phyloP scores from a whole-genome alignment of 1,139 yeast species.

The Yamadazyma blattariae region DNA sequence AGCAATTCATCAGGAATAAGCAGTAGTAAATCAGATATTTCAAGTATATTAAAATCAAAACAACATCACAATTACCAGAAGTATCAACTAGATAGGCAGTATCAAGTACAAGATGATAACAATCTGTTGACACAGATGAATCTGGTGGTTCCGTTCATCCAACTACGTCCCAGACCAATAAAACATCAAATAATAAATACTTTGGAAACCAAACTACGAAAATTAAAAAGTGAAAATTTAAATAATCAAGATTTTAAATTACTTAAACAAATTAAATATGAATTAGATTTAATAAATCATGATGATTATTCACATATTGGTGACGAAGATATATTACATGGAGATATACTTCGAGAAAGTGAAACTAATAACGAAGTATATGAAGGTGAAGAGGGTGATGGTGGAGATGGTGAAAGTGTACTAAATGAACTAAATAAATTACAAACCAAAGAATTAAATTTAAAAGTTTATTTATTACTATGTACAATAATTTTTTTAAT shows the following conservation, averaged over 20 bases:
- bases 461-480: background rate
- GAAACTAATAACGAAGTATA: background rate
- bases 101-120: no score
- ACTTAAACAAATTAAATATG: background rate
- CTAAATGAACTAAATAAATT: background rate
- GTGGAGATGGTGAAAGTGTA: background rate
- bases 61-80: no score
- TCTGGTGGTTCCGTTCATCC: no score
- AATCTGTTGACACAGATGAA: no score
- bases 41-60: no score
- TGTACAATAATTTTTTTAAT: slow-evolving; percentile 11
- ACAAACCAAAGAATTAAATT: background rate
- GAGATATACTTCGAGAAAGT: no score
- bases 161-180: slow-evolving; percentile 1
- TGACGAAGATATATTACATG: background rate
- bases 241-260: background rate
- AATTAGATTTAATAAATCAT: no score
- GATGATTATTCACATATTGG: slow-evolving; percentile 5
- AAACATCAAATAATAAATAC: background rate
- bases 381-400: background rate
- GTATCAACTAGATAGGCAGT: no score
- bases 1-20: no score
- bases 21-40: no score
- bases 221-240: background rate
- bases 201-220: background rate